Evolutionary conservation across 768 basidiomycete species (phyloP).

Genomic region (Mycena galericulata): DNA sequence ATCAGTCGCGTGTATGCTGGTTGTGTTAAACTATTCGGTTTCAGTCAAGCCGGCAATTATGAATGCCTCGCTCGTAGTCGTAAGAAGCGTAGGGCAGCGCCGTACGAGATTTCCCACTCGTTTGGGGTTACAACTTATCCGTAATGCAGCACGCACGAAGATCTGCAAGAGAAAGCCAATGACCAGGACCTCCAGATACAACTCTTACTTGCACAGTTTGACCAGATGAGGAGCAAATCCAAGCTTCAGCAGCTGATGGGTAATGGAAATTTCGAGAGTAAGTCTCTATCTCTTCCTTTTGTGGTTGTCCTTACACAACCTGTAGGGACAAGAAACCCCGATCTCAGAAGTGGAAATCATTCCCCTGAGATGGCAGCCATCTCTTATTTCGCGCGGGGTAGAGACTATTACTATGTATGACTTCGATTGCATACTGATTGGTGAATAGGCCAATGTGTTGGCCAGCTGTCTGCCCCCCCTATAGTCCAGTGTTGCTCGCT

Average conservation of each 20-base stretch:
- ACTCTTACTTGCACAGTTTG: slow-evolving; percentile 56
- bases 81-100: slow-evolving; percentile 70
- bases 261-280: slow-evolving; percentile 41
- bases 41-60: slow-evolving; percentile 53
- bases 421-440: slow-evolving; percentile 26
- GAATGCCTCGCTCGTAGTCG: slow-evolving; percentile 60
- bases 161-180: slow-evolving; percentile 59
- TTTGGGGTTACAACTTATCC: background rate
- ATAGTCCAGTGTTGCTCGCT: slow-evolving; percentile 62
- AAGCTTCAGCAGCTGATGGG: slow-evolving; percentile 58
- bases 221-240: slow-evolving; percentile 52
- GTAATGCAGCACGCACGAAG: slow-evolving; percentile 63
- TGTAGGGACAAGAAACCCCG: slow-evolving; percentile 3
- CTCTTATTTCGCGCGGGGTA: slow-evolving; percentile 51
- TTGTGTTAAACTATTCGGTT: background rate
- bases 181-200: slow-evolving; percentile 61
- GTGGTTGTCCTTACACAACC: background rate
- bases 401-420: slow-evolving; percentile 17
- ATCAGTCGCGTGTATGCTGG: no score
- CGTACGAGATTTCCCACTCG: slow-evolving; percentile 49
- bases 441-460: slow-evolving; percentile 23
- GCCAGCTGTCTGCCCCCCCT: slow-evolving; percentile 50
- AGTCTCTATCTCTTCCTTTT: slow-evolving; percentile 19
- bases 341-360: slow-evolving; percentile 41
- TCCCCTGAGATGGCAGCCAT: slow-evolving; percentile 52